A percentile compares a stretch with the other conserved stretches of the same genome.
phyloP scores from a whole-genome alignment of 768 basidiomycete species.

The Amanita subjunquillea region DNA sequence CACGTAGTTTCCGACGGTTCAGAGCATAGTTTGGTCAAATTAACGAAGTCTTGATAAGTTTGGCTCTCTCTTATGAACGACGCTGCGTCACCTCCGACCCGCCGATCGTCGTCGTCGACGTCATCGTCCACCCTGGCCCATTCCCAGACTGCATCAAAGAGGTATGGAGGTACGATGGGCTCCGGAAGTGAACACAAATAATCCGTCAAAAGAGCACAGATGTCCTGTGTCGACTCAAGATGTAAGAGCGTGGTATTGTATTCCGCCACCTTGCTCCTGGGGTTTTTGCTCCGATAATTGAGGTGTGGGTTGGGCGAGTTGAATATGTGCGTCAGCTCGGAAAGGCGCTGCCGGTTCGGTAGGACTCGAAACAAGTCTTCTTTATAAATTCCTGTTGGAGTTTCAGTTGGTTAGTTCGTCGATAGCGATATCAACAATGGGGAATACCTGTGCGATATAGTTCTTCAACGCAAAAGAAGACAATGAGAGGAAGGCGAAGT shows the following conservation, averaged over 20 bases:
- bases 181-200: slow-evolving; percentile 31
- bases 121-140: slow-evolving; percentile 21
- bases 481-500: slow-evolving; percentile 28
- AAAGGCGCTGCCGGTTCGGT: slow-evolving; percentile 24
- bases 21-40: slow-evolving; percentile 4
- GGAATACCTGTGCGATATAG: slow-evolving; percentile 26
- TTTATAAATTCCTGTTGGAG: slow-evolving; percentile 21
- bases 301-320: slow-evolving; percentile 18
- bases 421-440: slow-evolving; percentile 1
- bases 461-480: slow-evolving; percentile 31
- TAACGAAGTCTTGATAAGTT: neutral
- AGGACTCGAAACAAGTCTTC: slow-evolving; percentile 21
- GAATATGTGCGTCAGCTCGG: slow-evolving; percentile 26
- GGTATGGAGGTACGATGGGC: slow-evolving; percentile 21
- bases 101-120: slow-evolving; percentile 1
- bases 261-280: slow-evolving; percentile 4
- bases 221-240: slow-evolving; percentile 26
- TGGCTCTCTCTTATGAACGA: neutral
- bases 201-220: slow-evolving; percentile 29
- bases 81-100: neutral
- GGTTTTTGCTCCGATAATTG: slow-evolving; percentile 5
- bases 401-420: neutral
- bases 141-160: slow-evolving; percentile 25
- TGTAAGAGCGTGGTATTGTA: slow-evolving; percentile 22
- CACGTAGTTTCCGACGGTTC: slow-evolving; percentile 10